phyloP scores from a whole-genome alignment of 257 asterid genomes.

The Verbascum thapsus region DNA sequence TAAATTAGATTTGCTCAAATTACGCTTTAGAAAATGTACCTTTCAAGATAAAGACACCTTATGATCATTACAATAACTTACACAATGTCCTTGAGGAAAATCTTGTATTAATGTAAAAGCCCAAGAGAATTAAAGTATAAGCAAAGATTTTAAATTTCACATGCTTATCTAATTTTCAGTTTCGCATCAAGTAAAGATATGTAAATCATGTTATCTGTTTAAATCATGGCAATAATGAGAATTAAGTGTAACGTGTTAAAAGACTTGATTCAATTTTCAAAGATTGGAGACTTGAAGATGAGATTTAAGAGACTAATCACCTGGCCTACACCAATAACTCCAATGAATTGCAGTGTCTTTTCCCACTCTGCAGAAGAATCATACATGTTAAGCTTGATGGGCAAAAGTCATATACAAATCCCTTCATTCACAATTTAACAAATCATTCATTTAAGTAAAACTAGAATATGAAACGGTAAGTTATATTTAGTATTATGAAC shows the following conservation, averaged over 20 bases:
- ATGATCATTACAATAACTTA: background rate
- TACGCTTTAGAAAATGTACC: background rate
- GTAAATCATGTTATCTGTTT: background rate
- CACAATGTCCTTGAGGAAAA: no score
- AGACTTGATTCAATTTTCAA: background rate
- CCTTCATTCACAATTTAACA: background rate
- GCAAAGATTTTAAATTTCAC: no score
- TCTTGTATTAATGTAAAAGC: no score
- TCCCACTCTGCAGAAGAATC: conserved; percentile 79
- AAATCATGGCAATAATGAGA: background rate
- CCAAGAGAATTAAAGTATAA: no score
- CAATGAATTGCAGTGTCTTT: conserved; percentile 65
- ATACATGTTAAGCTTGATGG: conserved; percentile 25
- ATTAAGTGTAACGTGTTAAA: background rate
- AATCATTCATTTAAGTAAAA: background rate
- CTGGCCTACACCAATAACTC: conserved; percentile 67
- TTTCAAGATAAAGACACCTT: background rate
- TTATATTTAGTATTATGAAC: no score
- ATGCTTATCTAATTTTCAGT: no score
- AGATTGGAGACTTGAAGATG: conserved; percentile 7
- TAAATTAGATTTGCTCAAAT: background rate
- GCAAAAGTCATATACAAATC: background rate
- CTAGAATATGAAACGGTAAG: background rate
- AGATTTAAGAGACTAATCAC: conserved; percentile 40
- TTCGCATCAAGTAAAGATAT: background rate